Base-by-base conservation (phyloP, 2,329 filamentous ascomycete species). In the Alternaria dauci region DNA sequence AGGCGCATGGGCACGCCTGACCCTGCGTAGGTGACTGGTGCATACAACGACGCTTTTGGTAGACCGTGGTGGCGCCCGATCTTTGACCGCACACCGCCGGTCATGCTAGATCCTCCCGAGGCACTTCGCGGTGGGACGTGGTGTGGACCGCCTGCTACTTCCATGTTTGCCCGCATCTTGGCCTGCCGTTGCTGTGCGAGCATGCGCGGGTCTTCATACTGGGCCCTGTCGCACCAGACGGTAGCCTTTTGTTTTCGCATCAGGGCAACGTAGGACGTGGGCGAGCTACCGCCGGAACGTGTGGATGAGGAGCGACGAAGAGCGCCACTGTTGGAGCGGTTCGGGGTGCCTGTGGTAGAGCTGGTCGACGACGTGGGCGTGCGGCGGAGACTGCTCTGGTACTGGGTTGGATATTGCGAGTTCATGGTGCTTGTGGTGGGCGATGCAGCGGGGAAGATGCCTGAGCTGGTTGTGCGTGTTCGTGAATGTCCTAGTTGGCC, bases 181-280 rank as follows among this genome's bases (percentile, higher is more conserved):
- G 94, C 95, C 38, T 91, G 91, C 59, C 91, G 88, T 78, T 96
- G 93, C 72, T 94, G 91, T 28, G 93, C 93, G 4, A 90, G 82
- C 58, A 95, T 82, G 52, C 93, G 87, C 0, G 94, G 92, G 76
- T 99, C 95, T 79, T 98, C 93, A 63, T 92, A 89, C 78, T 99
- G 95, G 9, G 94, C 87, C 55, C 94, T 90, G 76, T 98, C 95
- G 82, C 94, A 97, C 95, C 95, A 99, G 5, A 99, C 95, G 0
- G 95, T 99, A 32, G 93, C 95, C 78, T 98, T 98, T 80, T 99
- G 95, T 78, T 94, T 94, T 64, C 95, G 89, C 81, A 99, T 90
- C n/a, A 97, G 85, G 36, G 95, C 94, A 52, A 99, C 95, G 79
- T 99, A 99, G 66, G 93, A 89, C n/a, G 85, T 85, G 2, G 90